Conservation (phyloP, 441 rosid species). For the Corymbia calophylla region DNA sequence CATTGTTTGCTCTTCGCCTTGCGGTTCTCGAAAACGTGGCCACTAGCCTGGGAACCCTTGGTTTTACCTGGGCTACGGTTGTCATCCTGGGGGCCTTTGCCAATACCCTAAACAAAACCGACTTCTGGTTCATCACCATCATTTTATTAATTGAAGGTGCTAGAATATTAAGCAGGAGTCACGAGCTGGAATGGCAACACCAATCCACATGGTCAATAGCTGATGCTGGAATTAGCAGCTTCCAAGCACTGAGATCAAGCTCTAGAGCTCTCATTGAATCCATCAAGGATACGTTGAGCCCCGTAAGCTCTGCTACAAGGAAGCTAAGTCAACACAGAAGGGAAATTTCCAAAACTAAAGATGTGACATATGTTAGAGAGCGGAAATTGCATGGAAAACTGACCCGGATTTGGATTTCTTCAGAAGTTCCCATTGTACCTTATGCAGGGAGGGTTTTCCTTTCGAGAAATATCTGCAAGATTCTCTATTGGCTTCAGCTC, state of each 20-base stretch:
- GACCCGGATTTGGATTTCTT: too few species aligned
- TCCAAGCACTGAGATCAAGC: not conserved
- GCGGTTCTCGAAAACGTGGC: fast-evolving
- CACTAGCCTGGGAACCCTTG: not conserved
- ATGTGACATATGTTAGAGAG: not conserved
- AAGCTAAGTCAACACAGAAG: not conserved
- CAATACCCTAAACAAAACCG: not conserved
- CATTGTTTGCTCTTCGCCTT: not conserved
- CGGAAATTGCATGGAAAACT: not conserved
- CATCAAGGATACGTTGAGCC: not conserved
- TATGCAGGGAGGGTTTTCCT: not conserved
- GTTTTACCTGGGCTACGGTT: not conserved
- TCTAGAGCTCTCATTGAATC: not conserved
- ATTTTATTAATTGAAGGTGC: not conserved
- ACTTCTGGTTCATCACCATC: not conserved
- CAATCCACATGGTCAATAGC: not conserved
- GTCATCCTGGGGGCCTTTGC: not conserved
- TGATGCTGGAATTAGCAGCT: not conserved
- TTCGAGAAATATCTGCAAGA: not conserved
- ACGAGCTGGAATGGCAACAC: not conserved
- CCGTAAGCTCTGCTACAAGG: not conserved
- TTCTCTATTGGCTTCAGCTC: not conserved
- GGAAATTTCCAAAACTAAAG: not conserved
- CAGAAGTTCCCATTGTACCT: too few species aligned
- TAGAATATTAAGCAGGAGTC: not conserved